phyloP scores from a whole-genome alignment of 1,284 basidiomycete genomes.

The Sanghuangporus weigelae region DNA sequence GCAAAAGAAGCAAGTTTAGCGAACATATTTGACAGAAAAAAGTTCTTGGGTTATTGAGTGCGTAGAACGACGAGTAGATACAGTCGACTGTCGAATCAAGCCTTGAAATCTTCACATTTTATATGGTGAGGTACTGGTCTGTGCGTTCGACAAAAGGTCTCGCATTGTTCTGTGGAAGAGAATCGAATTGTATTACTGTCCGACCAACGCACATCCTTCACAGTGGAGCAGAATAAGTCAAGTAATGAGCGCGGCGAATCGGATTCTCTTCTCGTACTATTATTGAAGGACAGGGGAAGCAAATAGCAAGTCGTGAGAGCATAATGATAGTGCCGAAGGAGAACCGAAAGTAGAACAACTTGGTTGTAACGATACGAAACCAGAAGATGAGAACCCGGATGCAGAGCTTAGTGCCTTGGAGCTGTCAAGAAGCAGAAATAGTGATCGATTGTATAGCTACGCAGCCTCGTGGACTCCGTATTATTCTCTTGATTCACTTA shows the following conservation, averaged over 20 bases:
- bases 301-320: background rate
- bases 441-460: background rate
- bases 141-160: background rate
- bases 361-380: background rate
- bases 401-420: background rate
- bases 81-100: background rate
- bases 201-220: background rate
- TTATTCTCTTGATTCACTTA: background rate
- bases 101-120: background rate
- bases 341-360: background rate
- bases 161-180: background rate
- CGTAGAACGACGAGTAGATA: background rate
- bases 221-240: background rate
- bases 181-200: background rate
- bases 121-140: background rate
- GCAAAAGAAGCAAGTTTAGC: constrained; percentile 11
- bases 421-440: background rate
- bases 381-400: background rate
- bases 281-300: background rate
- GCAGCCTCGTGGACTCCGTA: background rate
- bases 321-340: background rate
- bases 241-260: background rate
- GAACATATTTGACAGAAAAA: constrained; percentile 12
- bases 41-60: background rate
- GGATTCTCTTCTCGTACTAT: background rate